Conservation (phyloP, 768 basidiomycete genomes). For the Hortiboletus flavorubellus region DNA sequence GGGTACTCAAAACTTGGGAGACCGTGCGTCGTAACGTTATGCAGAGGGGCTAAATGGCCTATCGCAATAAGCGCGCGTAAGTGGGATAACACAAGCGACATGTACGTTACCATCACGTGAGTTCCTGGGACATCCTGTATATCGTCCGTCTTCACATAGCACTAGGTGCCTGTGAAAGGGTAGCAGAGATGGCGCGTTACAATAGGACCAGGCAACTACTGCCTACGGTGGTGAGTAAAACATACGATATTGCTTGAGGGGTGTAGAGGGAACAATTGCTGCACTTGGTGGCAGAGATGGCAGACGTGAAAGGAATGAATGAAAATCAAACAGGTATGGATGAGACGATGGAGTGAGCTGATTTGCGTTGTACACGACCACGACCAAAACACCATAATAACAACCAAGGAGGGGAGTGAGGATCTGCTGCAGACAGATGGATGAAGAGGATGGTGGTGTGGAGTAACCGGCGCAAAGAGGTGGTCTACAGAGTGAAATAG, state of each 20-base stretch:
- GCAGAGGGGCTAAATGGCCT: background rate
- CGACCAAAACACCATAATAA: constrained; percentile 35
- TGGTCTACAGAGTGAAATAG: constrained; percentile 36
- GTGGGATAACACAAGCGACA: background rate
- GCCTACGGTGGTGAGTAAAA: constrained; percentile 19
- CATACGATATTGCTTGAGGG: constrained; percentile 32
- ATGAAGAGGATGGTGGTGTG: constrained; percentile 21
- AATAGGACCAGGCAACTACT: constrained; percentile 17
- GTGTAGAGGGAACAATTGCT: constrained; percentile 25
- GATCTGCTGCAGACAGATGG: constrained; percentile 24
- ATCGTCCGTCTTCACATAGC: constrained; percentile 9
- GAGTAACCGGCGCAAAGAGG: constrained; percentile 22
- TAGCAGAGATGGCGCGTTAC: constrained; percentile 18
- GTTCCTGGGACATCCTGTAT: background rate
- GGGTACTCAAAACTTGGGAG: constrained; percentile 11
- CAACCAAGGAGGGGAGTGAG: constrained; percentile 29
- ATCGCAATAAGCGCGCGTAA: constrained; percentile 1
- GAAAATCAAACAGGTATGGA: constrained; percentile 29
- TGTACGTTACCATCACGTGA: constrained; percentile 12
- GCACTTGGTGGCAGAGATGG: constrained; percentile 28
- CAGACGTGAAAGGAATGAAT: constrained; percentile 16
- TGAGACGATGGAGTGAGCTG: constrained; percentile 28
- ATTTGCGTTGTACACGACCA: constrained; percentile 37
- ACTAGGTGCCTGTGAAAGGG: constrained; percentile 11
- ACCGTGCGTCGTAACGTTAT: background rate